Evolutionary conservation across 352 stramenopile species (phyloP).

Genomic region (Globisporangium parvum): DNA sequence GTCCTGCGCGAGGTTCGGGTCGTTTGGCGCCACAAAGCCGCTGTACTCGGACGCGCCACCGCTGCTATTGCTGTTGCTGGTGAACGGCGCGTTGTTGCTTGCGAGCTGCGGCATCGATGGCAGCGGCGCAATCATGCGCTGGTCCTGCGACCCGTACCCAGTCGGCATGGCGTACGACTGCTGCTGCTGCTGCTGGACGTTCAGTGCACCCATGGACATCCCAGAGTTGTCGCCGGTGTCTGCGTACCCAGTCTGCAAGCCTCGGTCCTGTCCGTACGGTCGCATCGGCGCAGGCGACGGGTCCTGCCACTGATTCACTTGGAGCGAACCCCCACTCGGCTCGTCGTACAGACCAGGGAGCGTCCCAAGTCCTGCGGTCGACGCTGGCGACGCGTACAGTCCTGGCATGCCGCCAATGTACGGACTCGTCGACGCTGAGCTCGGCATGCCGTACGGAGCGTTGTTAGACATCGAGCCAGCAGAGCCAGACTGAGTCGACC

Average conservation of each 20-base stretch:
- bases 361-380: constrained; percentile 18
- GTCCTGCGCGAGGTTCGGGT: constrained; percentile 28
- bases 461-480: constrained; percentile 1
- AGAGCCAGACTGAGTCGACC: constrained; percentile 17
- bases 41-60: constrained; percentile 6
- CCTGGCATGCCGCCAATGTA: constrained; percentile 28
- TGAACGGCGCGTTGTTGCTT: constrained; percentile 2
- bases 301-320: constrained; percentile 14
- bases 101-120: constrained; percentile 12
- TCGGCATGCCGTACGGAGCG: constrained; percentile 16
- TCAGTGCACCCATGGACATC: constrained; percentile 9
- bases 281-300: constrained; percentile 16
- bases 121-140: constrained; percentile 6
- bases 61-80: not conserved
- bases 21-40: constrained; percentile 56
- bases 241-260: constrained; percentile 4
- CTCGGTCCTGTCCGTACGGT: constrained; percentile 7
- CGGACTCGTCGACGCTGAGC: constrained; percentile 13
- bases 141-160: constrained; percentile 3
- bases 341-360: constrained; percentile 24
- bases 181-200: constrained; percentile 2
- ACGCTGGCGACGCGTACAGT: constrained; percentile 17
- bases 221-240: constrained; percentile 3
- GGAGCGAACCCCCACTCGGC: constrained; percentile 8
- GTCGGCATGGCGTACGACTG: constrained; percentile 4